These are phyloP conservation scores for Aspergillus cristatus DNA, from an alignment of 495 filamentous ascomycete genomes.

Conservation along the genomic window DNA sequence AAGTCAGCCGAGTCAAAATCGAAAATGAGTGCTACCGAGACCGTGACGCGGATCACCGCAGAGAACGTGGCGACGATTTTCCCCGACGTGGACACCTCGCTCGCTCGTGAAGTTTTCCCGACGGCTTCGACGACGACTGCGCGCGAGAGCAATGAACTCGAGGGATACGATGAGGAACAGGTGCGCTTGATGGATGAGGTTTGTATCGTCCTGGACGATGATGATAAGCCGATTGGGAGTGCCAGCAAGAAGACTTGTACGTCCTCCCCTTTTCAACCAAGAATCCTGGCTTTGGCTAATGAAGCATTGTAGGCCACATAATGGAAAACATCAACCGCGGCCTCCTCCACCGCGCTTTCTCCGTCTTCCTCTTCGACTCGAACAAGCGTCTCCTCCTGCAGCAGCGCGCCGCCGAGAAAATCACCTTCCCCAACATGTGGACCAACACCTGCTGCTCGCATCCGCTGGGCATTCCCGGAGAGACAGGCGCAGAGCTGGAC, in stretches of 20 bases:
- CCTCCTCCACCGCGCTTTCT: conserved; percentile 94
- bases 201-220: conserved; percentile 89
- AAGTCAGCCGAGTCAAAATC: too few relatives aligned
- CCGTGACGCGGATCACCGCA: conserved; percentile 56
- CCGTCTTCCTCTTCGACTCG: conserved; percentile 91
- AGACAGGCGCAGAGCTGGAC: conserved; percentile 78
- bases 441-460: conserved; percentile 99
- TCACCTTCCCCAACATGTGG: conserved; percentile 99
- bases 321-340: conserved; percentile 97
- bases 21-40: conserved; percentile 45
- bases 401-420: conserved; percentile 93
- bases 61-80: conserved; percentile 83
- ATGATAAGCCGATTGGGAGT: conserved; percentile 90
- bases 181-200: conserved; percentile 98
- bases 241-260: conserved; percentile 97
- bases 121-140: conserved; percentile 20
- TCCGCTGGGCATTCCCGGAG: conserved; percentile 80
- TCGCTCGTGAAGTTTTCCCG: conserved; percentile 53
- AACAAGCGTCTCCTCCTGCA: conserved; percentile 86
- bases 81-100: conserved; percentile 89
- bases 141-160: conserved; percentile 39
- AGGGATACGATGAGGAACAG: conserved; percentile 94
- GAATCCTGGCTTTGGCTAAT: too few relatives aligned
- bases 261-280: conserved; percentile 14
- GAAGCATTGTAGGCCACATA: conserved; percentile 61